Percentiles rank a stretch among this genome's conserved stretches.
phyloP scores from a whole-genome alignment of 2,329 filamentous ascomycete genomes.

The Pseudocercospora eumusae region DNA sequence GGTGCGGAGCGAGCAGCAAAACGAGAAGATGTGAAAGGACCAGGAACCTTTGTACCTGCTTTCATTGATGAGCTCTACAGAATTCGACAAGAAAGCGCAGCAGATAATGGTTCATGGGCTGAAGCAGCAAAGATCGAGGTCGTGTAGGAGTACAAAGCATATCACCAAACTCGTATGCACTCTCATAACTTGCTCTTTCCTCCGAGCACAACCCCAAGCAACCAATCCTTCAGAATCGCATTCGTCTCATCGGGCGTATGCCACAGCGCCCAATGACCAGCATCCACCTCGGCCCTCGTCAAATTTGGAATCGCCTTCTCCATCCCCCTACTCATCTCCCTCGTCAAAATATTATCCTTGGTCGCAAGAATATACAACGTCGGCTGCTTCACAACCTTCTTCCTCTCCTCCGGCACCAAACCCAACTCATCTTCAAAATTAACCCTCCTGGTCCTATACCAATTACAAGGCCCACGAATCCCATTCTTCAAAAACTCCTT shows the following conservation, averaged over 20 bases:
- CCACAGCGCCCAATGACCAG: conserved; percentile 80
- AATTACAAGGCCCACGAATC: conserved; percentile 68
- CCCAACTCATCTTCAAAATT: conserved; percentile 75
- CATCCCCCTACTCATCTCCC: conserved; percentile 72
- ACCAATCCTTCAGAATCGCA: conserved; percentile 64
- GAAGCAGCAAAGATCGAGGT: conserved; percentile 52
- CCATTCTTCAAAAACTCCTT: conserved; percentile 70
- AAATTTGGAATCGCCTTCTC: conserved; percentile 65
- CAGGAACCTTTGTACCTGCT: conserved; percentile 81
- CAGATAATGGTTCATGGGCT: conserved; percentile 56
- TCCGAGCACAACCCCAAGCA: conserved; percentile 58
- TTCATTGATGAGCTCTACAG: conserved; percentile 72
- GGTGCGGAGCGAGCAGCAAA: conserved; percentile 67
- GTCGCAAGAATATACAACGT: conserved; percentile 74
- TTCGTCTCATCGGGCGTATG: conserved; percentile 74
- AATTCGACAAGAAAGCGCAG: conserved; percentile 52
- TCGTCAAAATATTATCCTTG: conserved; percentile 70
- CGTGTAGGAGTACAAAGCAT: conserved; percentile 29
- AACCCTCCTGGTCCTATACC: conserved; percentile 69
- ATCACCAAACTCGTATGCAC: neutral
- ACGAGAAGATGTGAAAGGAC: conserved; percentile 67
- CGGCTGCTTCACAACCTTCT: conserved; percentile 46
- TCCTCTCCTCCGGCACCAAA: conserved; percentile 25
- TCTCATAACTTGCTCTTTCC: conserved; percentile 49
- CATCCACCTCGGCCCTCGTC: conserved; percentile 65